Percentiles rank a stretch among this genome's conserved stretches.
These are phyloP conservation scores for Multifurca ochricompacta DNA, from an alignment of 768 basidiomycete species.

Conservation along the genomic window DNA sequence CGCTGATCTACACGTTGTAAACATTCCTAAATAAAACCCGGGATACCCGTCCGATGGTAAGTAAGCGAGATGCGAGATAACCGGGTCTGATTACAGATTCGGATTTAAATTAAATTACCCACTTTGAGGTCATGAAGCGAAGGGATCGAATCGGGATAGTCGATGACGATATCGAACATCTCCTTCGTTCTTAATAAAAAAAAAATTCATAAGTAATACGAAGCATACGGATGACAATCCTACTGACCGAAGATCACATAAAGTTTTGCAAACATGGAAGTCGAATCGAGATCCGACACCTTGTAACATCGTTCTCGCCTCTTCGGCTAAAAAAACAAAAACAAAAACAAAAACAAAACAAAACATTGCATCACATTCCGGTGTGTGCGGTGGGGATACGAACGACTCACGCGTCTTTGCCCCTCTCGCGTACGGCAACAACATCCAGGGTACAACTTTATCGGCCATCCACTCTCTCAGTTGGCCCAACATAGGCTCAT, in stretches of 20 bases:
- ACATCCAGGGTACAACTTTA: slow-evolving; percentile 80
- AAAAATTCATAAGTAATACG: background rate
- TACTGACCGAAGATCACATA: slow-evolving; percentile 84
- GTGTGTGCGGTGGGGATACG: no score
- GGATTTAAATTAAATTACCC: slow-evolving; percentile 13
- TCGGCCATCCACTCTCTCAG: slow-evolving; percentile 72
- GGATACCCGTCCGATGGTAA: slow-evolving; percentile 4
- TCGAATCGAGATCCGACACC: slow-evolving; percentile 81
- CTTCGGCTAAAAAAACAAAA: slow-evolving; percentile 40
- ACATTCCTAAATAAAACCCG: slow-evolving; percentile 47
- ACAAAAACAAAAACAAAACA: background rate
- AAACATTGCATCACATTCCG: no score
- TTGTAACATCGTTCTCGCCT: slow-evolving; percentile 63
- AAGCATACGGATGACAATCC: slow-evolving; percentile 18
- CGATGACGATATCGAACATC: slow-evolving; percentile 94
- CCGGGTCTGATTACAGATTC: no score
- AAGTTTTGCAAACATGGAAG: slow-evolving; percentile 85
- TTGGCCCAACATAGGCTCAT: slow-evolving; percentile 48
- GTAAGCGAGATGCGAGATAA: background rate
- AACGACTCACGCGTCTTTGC: slow-evolving; percentile 43
- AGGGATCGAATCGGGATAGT: slow-evolving; percentile 80
- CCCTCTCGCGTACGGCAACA: slow-evolving; percentile 66
- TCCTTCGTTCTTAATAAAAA: slow-evolving; percentile 50
- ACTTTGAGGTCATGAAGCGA: slow-evolving; percentile 86
- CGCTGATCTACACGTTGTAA: slow-evolving; percentile 76